Base-by-base conservation (phyloP, 192 early-diverging fungal species). In the Coemansia sp. region DNA sequence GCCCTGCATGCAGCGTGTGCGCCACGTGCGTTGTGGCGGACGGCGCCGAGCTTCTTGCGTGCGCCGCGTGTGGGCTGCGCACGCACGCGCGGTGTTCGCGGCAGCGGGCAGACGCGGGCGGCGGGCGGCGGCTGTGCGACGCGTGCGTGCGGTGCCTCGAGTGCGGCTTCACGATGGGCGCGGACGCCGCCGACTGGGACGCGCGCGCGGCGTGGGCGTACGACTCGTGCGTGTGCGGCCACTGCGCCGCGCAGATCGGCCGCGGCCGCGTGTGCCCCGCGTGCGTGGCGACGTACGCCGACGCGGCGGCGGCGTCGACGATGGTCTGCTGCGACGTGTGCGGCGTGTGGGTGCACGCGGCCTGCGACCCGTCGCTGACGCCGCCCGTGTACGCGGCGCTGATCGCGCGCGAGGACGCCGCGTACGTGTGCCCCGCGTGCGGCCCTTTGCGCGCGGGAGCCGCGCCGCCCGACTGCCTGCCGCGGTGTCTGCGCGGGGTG, bases 301-400 rank as follows among this genome's bases (percentile, higher is more conserved):
- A 85, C 52, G 76, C 72, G 27, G 74, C 77, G 64, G 77, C 86
- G 59, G 86, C 86, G 63, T 78, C 85, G 41, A 86, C 77, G 34
- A 89, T 90, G 88, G 86, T 90, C 16, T 86, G 85, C 75, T 90
- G 88, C 65, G 89, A 90, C 51, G 74, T 86, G 9, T 90, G 89
- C 62, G 71, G 74, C 6, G 66, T 75, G 22, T 90, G 89, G 89
- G 74, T 90, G 5, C 89, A 90, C 72, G 64, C 84, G 7, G 78
- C 73, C 29, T 90, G 89, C 68, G 89, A 90, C 33, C 69, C 73
- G 0, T 49, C 66, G 1, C 66, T 89, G 31, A 79, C 84, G 10
- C 79, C 87, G 7, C 51, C 57, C 0, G 88, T 88, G 9, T 90
- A 89, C 44, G 86, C 89, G 20, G 78, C 83, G n/a, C 63, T 90